Evolutionary conservation across 352 stramenopile species (phyloP), one percentile per base, ranked within the genome.

Genomic region (Pythium biforme): DNA sequence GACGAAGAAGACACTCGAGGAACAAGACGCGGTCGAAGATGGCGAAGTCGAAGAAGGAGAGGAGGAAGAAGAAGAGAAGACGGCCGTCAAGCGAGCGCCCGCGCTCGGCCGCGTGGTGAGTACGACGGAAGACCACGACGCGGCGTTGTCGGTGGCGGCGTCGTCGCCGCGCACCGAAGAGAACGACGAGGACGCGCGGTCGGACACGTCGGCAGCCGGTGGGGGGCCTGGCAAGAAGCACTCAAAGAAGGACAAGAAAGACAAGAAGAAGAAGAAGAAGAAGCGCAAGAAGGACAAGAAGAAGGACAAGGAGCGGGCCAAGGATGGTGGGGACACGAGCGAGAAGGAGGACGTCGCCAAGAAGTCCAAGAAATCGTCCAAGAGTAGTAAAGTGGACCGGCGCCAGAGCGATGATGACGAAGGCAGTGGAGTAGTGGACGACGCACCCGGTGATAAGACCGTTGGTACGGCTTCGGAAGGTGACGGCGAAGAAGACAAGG

Each of bases 231-330:
- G 46, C 41, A 78, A 76, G 53, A 76, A 72, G 20, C 48, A 72
- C 12, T 57, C 59, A 8, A 85, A 74, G 58, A 64, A 43, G 67
- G 59, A 59, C 6, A 85, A 75, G 59, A 68, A 60, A 69, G 72
- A 43, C 68, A 59, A 59, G 9, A 85, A 75, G 59, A 68, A 60
- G 70, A 70, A 43, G 66, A 89, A 71, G 68, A 88, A 53, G 71
- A 76, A 43, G 73, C 87, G 87, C 55, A 88, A 87, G 31, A 86
- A 81, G 60, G 85, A 81, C 58, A 88, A 81, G 58, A 87, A 81
- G 55, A 90, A 88, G 59, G 53, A 62, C n/a, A 69, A 76, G 53
- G 70, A 75, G 40, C 40, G 62, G 34, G 66, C 72, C 31, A 66
- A 62, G 20, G 56, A 68, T 19, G 59, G 51, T 19, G 59, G 73